Evolutionary conservation across 805 yeast species (phyloP).

Genomic region (Cyberlindnera petersonii): DNA sequence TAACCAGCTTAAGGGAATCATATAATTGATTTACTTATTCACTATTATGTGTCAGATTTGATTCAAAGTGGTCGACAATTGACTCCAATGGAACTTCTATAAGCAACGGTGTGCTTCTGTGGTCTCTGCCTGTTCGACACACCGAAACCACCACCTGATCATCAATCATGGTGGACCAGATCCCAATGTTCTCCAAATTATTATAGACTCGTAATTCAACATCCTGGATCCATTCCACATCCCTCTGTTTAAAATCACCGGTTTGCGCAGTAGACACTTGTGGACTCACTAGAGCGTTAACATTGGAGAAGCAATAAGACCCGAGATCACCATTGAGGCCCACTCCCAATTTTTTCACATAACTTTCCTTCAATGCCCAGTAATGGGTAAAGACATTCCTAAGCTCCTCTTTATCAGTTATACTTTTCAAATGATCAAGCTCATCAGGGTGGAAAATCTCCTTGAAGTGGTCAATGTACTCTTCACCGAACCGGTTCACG

Average conservation of each 20-base stretch:
- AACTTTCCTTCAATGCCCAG: slow-evolving; percentile 83
- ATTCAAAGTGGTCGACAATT: not conserved
- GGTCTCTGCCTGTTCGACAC: slow-evolving; percentile 5
- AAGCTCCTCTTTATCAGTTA: slow-evolving; percentile 6
- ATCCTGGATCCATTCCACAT: slow-evolving; percentile 4
- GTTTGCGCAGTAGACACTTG: not conserved
- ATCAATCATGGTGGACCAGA: slow-evolving; percentile 27
- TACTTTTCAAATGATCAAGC: slow-evolving; percentile 27
- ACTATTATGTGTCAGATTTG: not conserved
- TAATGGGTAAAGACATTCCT: slow-evolving; percentile 46
- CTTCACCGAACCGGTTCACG: slow-evolving; percentile 24
- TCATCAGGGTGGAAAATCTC: slow-evolving; percentile 42
- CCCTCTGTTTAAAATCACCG: not conserved
- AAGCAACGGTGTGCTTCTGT: not conserved
- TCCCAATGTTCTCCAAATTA: slow-evolving; percentile 4
- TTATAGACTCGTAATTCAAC: slow-evolving; percentile 9
- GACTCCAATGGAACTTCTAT: slow-evolving; percentile 8
- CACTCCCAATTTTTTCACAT: slow-evolving; percentile 59
- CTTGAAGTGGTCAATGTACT: slow-evolving; percentile 35
- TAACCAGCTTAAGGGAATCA: not conserved
- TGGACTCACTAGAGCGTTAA: too few species aligned
- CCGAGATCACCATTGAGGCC: slow-evolving; percentile 45
- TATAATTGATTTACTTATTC: not conserved
- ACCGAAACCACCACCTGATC: slow-evolving; percentile 10
- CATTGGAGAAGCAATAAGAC: slow-evolving; percentile 28